Percentiles rank a stretch among this genome's conserved stretches.
Evolutionary conservation across 805 yeast species (phyloP).

Genomic region (Lipomyces lipofer): DNA sequence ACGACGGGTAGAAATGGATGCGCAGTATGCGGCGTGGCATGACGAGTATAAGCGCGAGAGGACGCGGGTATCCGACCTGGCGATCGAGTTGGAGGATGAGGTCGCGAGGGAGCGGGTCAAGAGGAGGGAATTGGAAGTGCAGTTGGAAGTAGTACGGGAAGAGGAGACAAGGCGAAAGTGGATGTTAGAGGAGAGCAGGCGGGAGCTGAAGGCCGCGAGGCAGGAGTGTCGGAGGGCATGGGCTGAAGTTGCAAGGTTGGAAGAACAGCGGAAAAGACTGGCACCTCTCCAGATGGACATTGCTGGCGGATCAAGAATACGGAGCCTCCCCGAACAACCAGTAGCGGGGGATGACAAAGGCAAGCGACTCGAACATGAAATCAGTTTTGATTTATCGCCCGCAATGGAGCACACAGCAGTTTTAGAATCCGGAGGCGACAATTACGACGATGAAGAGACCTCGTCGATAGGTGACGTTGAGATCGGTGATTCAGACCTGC

Average conservation of each 20-base stretch:
- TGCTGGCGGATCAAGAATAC: neutral
- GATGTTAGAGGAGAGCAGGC: slow-evolving; percentile 19
- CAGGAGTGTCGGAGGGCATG: slow-evolving; percentile 29
- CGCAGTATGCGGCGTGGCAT: slow-evolving; percentile 21
- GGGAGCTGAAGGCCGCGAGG: slow-evolving; percentile 22
- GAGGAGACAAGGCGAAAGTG: slow-evolving; percentile 5
- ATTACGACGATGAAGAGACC: slow-evolving; percentile 2
- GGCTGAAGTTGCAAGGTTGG: slow-evolving; percentile 26
- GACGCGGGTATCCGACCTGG: slow-evolving; percentile 13
- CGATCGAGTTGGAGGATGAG: slow-evolving; percentile 20
- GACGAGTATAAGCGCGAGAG: slow-evolving; percentile 16
- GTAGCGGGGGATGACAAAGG: neutral
- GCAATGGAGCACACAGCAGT: too few species aligned
- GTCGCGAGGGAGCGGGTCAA: slow-evolving; percentile 8
- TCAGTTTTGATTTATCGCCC: neutral
- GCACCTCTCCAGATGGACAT: neutral
- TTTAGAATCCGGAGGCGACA: neutral
- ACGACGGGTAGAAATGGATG: slow-evolving; percentile 24
- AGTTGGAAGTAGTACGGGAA: slow-evolving; percentile 3
- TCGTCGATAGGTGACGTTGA: slow-evolving; percentile 8
- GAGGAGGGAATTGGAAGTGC: slow-evolving; percentile 5
- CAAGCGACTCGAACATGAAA: neutral
- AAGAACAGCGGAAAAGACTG: slow-evolving; percentile 9
- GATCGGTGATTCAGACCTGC: slow-evolving; percentile 13
- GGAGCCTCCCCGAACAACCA: neutral